Conservation (phyloP, 768 basidiomycete species). For the Cystobasidium tubakii region DNA sequence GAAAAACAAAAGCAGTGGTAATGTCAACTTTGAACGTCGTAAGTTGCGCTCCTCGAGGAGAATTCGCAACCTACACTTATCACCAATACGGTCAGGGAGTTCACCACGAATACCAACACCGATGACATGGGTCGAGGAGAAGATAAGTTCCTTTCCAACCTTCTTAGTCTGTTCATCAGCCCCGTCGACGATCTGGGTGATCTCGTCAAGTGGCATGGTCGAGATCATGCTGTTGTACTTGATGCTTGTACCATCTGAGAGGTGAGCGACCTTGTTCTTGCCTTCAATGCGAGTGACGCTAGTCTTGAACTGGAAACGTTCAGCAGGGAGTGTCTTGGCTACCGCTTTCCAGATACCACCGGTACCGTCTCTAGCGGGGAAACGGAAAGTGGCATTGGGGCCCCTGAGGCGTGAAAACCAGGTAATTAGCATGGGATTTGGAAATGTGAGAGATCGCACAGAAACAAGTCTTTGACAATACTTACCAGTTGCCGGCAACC, state of each 20-base stretch:
- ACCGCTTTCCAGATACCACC: conserved; percentile 52
- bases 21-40: neutral
- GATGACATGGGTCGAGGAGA: conserved; percentile 50
- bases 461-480: no score
- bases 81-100: conserved; percentile 49
- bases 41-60: neutral
- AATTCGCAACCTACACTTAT: conserved; percentile 47
- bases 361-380: conserved; percentile 51
- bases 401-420: conserved; percentile 35
- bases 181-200: conserved; percentile 47
- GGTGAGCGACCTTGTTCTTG: conserved; percentile 46
- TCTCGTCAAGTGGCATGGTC: conserved; percentile 49
- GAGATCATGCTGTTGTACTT: conserved; percentile 49
- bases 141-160: conserved; percentile 47
- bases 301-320: conserved; percentile 46
- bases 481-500: conserved; percentile 50
- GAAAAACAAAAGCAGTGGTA: neutral
- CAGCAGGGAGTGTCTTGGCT: conserved; percentile 47
- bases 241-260: conserved; percentile 48
- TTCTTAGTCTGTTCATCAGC: conserved; percentile 41
- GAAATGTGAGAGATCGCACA: no score
- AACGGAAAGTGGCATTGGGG: conserved; percentile 51
- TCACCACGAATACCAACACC: conserved; percentile 50
- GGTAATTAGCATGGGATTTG: no score
- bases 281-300: conserved; percentile 47